Base-by-base conservation (phyloP, 768 basidiomycete species). In the Leccinum barrowsii region DNA sequence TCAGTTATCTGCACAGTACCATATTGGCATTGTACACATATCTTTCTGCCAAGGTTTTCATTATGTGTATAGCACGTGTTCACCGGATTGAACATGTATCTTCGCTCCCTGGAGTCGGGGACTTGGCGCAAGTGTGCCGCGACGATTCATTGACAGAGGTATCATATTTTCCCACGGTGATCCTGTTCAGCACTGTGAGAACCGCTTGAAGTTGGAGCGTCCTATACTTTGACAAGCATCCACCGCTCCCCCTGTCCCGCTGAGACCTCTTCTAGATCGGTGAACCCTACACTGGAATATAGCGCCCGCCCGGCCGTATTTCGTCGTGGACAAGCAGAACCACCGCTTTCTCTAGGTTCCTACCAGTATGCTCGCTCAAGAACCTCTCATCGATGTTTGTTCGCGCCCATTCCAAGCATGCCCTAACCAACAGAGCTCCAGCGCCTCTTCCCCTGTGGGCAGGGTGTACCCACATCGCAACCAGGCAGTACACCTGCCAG, bases 141-240 rank as follows among this genome's bases (percentile, higher is more conserved):
- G 4, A 24, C 24, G 24, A 24, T 24, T 24, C 24, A 21, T 21
- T 21, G 21, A 21, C 21, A 21, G 21, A n/a, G n/a, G 28, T 8
- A 30, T 8, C 3, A 10, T 30, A 10, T 8, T 10, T 30, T 30
- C 28, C 8, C 28, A 30, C 28, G 28, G 28, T 30, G 28, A 26
- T 26, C 26, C 30, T 11, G 30, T 11, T 32, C 30, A 32, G 11
- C 30, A 32, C 24, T 24, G 24, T 11, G 30, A 32, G 30, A 32
- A 32, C 30, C 5, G 4, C 34, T 12, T 34, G 13, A 34, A 34
- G 12, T 34, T 21, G 19, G 10, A 19, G 11, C n/a, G 8, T 46
- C 37, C 81, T 67, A 71, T 73, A 59, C 77, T 77, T 52, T 70
- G 15, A 46, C 12, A 17, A 30, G 49, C 70, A 70, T 71, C 59